These are phyloP conservation scores for Penicillium waksmanii DNA, from an alignment of 495 filamentous ascomycete species.

Conservation along the genomic window DNA sequence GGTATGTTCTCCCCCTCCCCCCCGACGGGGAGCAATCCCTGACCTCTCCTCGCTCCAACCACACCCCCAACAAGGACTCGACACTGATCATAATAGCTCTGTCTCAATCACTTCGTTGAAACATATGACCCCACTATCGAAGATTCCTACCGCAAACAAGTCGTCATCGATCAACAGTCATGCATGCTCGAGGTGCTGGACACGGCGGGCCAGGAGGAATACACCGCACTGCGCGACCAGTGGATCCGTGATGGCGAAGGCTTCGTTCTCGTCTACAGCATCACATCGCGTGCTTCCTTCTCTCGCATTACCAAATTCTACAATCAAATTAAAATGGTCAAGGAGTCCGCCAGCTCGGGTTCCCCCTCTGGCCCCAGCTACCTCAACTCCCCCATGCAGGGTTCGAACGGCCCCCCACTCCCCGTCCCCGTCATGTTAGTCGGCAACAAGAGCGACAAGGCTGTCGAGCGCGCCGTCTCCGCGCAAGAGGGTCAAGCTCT, in stretches of 20 bases:
- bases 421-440: constrained; percentile 96
- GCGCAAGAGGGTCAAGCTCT: constrained; percentile 93
- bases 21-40: constrained; percentile 5
- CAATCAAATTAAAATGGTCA: constrained; percentile 95
- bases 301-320: constrained; percentile 93
- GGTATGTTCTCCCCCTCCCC: constrained; percentile 53
- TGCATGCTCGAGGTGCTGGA: constrained; percentile 99
- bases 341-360: constrained; percentile 82
- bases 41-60: not conserved
- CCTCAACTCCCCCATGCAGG: constrained; percentile 69
- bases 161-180: constrained; percentile 93
- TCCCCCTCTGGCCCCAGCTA: constrained; percentile 63
- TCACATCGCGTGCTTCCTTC: constrained; percentile 94
- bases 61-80: not conserved
- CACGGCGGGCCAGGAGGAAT: constrained; percentile 99
- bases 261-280: constrained; percentile 97
- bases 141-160: constrained; percentile 97
- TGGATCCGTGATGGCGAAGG: constrained; percentile 99
- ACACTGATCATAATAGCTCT: constrained; percentile 54
- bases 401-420: constrained; percentile 58
- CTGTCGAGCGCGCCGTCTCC: constrained; percentile 93
- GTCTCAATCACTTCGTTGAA: constrained; percentile 79
- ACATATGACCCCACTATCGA: constrained; percentile 97
- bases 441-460: constrained; percentile 96
- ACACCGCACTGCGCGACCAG: constrained; percentile 94